phyloP scores from a whole-genome alignment of 1,139 yeast species.

The Geotrichum aggregatum region DNA sequence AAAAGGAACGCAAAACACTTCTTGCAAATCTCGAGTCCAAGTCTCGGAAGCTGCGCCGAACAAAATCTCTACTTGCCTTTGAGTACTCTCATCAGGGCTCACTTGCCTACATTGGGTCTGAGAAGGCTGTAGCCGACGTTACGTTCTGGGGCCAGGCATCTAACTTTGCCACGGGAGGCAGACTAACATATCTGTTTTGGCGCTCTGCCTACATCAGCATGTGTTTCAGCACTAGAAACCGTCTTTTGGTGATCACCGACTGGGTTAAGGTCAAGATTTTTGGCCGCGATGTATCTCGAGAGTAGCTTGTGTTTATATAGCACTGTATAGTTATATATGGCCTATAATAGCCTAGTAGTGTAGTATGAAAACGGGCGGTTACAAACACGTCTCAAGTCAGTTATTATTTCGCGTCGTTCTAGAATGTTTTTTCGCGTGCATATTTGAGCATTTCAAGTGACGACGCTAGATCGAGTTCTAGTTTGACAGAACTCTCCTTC shows the following conservation, averaged over 20 bases:
- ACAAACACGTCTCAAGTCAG: too few relatives aligned
- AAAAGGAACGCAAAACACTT: slow-evolving; percentile 36
- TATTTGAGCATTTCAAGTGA: too few relatives aligned
- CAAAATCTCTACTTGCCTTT: slow-evolving; percentile 70
- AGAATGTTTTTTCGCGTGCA: too few relatives aligned
- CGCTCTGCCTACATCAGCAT: slow-evolving; percentile 87
- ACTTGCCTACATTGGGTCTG: slow-evolving; percentile 72
- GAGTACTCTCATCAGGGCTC: slow-evolving; percentile 62
- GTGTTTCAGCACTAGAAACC: slow-evolving; percentile 87
- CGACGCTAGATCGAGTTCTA: too few relatives aligned
- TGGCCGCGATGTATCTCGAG: slow-evolving; percentile 70
- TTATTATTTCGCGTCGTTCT: too few relatives aligned
- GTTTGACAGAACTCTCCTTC: too few relatives aligned
- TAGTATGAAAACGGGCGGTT: too few relatives aligned
- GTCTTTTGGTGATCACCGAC: slow-evolving; percentile 76
- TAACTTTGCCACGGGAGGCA: slow-evolving; percentile 78
- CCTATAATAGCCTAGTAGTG: too few relatives aligned
- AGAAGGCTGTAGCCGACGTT: slow-evolving; percentile 89
- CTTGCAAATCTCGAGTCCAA: slow-evolving; percentile 40
- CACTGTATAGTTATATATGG: too few relatives aligned
- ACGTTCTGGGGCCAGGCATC: slow-evolving; percentile 72
- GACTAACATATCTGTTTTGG: slow-evolving; percentile 88
- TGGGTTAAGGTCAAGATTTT: slow-evolving; percentile 83
- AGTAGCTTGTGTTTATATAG: slow-evolving; percentile 29
- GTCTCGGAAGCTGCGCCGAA: slow-evolving; percentile 46